Evolutionary conservation across 2,329 filamentous ascomycete species (phyloP).

Genomic region (Colletotrichum spinosum): DNA sequence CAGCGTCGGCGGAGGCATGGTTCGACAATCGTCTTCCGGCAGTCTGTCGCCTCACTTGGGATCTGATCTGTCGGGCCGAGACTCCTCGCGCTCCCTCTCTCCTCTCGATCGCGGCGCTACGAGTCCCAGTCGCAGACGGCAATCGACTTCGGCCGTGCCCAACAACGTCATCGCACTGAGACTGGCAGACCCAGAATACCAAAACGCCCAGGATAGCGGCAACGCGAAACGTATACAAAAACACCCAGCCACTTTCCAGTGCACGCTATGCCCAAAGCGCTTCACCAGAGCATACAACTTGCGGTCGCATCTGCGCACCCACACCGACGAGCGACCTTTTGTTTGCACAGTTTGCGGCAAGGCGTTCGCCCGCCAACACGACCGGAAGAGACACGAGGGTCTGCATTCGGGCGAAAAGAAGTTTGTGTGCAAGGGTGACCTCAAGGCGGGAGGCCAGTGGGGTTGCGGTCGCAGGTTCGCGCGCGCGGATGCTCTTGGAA

Average conservation of each 20-base stretch:
- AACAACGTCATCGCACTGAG: slow-evolving; percentile 84
- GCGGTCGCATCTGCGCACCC: slow-evolving; percentile 92
- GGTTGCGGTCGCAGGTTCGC: slow-evolving; percentile 94
- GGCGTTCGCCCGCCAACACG: slow-evolving; percentile 96
- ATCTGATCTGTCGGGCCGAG: slow-evolving; percentile 57
- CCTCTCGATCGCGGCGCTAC: slow-evolving; percentile 67
- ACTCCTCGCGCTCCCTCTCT: slow-evolving; percentile 68
- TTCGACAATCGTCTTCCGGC: slow-evolving; percentile 51
- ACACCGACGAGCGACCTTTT: slow-evolving; percentile 97
- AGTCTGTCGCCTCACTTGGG: slow-evolving; percentile 64
- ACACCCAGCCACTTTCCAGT: slow-evolving; percentile 97
- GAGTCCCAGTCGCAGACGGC: slow-evolving; percentile 63
- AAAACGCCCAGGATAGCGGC: slow-evolving; percentile 71
- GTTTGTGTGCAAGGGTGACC: slow-evolving; percentile 93
- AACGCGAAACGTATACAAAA: slow-evolving; percentile 90
- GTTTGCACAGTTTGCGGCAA: slow-evolving; percentile 98
- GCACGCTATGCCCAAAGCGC: slow-evolving; percentile 90
- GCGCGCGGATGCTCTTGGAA: slow-evolving; percentile 91
- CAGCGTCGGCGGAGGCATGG: slow-evolving; percentile 54
- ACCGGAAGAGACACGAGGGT: slow-evolving; percentile 96
- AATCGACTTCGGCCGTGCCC: slow-evolving; percentile 72
- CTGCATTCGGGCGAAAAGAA: slow-evolving; percentile 98
- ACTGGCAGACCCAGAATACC: slow-evolving; percentile 88
- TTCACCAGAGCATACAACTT: slow-evolving; percentile 98
- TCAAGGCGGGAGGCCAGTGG: slow-evolving; percentile 87